These are phyloP conservation scores for Aureobasidium sp. DNA, from an alignment of 2,329 filamentous ascomycete genomes.

Conservation along the genomic window DNA sequence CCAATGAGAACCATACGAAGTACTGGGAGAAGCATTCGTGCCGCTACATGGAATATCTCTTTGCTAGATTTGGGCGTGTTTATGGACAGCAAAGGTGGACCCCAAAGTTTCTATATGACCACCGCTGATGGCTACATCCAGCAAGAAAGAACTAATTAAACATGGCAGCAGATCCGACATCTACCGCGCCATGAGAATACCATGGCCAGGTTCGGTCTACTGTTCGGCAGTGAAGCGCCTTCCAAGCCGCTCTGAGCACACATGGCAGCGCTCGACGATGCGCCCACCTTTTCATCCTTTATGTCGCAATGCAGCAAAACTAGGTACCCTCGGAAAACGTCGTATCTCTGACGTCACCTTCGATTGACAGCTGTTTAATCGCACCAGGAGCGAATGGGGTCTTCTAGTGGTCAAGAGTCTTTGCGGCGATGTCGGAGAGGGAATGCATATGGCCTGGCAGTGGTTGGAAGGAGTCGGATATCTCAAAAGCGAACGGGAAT, in stretches of 20 bases:
- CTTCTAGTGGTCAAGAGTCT: too few species aligned
- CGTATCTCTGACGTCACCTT: slow-evolving; percentile 29
- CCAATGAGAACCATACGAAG: slow-evolving; percentile 80
- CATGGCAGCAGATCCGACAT: slow-evolving; percentile 74
- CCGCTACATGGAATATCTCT: slow-evolving; percentile 74
- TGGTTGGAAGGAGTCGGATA: too few species aligned
- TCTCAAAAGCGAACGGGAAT: too few species aligned
- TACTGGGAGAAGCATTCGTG: too few species aligned
- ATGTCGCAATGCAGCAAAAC: slow-evolving; percentile 12
- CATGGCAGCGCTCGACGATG: slow-evolving; percentile 5
- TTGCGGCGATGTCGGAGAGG: too few species aligned
- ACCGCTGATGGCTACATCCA: slow-evolving; percentile 81
- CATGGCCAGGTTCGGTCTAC: slow-evolving; percentile 56
- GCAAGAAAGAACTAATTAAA: slow-evolving; percentile 67
- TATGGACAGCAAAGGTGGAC: slow-evolving; percentile 71
- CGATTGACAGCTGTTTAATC: not conserved
- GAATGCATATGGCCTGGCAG: too few species aligned
- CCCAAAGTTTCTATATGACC: slow-evolving; percentile 77
- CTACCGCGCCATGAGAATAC: slow-evolving; percentile 62
- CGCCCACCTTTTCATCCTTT: slow-evolving; percentile 6
- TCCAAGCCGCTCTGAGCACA: slow-evolving; percentile 26
- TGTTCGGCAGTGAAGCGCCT: slow-evolving; percentile 64
- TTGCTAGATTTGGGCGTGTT: slow-evolving; percentile 77
- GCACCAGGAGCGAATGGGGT: too few species aligned
- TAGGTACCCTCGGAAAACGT: slow-evolving; percentile 22